Percentiles rank a stretch among this genome's conserved stretches.
These are phyloP conservation scores for Urochloa ruziziensis DNA, from an alignment of 176 grass and related monocot species.

Conservation along the genomic window DNA sequence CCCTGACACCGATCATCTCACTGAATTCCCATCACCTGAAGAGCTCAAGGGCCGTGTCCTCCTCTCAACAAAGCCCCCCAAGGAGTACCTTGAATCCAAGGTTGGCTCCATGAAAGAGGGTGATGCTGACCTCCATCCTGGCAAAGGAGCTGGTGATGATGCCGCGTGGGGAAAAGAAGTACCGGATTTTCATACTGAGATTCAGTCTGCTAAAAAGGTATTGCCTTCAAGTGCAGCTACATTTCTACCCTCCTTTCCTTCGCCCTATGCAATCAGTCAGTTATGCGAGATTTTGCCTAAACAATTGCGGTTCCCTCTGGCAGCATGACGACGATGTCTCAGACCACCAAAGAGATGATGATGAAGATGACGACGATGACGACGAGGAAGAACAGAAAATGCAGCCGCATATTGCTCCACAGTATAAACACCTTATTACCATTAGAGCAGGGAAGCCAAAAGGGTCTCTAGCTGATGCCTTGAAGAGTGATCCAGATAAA, in stretches of 20 bases:
- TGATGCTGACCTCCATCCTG: constrained; percentile 30
- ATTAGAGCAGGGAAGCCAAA: constrained; percentile 92
- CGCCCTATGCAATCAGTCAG: neutral
- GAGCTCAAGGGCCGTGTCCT: constrained; percentile 64
- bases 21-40: constrained; percentile 89
- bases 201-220: constrained; percentile 56
- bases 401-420: constrained; percentile 32
- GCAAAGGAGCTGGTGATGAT: constrained; percentile 50
- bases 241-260: neutral
- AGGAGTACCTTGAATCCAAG: constrained; percentile 83
- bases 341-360: constrained; percentile 19
- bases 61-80: constrained; percentile 89
- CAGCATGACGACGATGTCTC: constrained; percentile 37
- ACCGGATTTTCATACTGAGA: constrained; percentile 62
- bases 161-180: constrained; percentile 79
- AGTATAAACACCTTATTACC: constrained; percentile 82
- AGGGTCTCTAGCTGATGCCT: constrained; percentile 60
- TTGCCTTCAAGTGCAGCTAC: neutral
- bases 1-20: constrained; percentile 47
- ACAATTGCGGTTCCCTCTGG: neutral
- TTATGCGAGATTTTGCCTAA: neutral
- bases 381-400: constrained; percentile 48
- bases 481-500: constrained; percentile 76
- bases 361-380: neutral
- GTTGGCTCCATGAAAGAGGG: constrained; percentile 40